Evolutionary conservation across 2,329 filamentous ascomycete genomes (phyloP), one percentile per base, ranked within the genome.

Genomic region (Ophiostoma montium): DNA sequence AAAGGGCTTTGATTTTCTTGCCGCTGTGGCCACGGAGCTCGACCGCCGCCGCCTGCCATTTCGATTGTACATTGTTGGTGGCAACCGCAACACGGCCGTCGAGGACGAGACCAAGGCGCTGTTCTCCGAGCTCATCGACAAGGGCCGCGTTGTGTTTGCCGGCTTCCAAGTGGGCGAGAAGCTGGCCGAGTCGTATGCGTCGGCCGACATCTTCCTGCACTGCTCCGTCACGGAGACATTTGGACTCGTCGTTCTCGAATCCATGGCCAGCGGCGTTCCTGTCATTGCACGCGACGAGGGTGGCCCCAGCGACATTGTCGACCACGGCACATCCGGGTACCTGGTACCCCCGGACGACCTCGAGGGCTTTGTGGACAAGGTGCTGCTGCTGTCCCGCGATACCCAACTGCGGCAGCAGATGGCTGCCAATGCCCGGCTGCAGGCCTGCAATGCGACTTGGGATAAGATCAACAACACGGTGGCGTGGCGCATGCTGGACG

Each of bases 161-260:
- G 80, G 81, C 0, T 80, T 84, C 64, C 69, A 76, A 55, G 70
- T 74, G 0, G 80, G 80, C 11, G 70, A 70, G 46, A 69, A 71
- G 2, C 68, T 85, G 9, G 80, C 79, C n/a, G 66, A 69, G n/a
- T 74, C 76, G 10, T 86, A 84, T 55, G 80, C 82, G 2, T 76
- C 75, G 3, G 80, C 75, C 1, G 80, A 85, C 58, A 56, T 85
- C n/a, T 84, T 85, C 58, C 63, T 85, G 13, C 80, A 85, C 63
- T 83, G 79, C 63, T 84, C 78, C 19, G 67, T 84, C 50, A 84
- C 80, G 1, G 81, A 85, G 62, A 85, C 81, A 0, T 84, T 85
- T 60, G 81, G 81, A 0, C 66, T 85, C 10, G 80, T 85, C 0
- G 80, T 84, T 1, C 66, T 84, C 2, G 81, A 84, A 61, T 76